These are phyloP conservation scores for Calonectria pseudoreteaudii DNA, from an alignment of 2,329 filamentous ascomycete genomes.

Conservation along the genomic window DNA sequence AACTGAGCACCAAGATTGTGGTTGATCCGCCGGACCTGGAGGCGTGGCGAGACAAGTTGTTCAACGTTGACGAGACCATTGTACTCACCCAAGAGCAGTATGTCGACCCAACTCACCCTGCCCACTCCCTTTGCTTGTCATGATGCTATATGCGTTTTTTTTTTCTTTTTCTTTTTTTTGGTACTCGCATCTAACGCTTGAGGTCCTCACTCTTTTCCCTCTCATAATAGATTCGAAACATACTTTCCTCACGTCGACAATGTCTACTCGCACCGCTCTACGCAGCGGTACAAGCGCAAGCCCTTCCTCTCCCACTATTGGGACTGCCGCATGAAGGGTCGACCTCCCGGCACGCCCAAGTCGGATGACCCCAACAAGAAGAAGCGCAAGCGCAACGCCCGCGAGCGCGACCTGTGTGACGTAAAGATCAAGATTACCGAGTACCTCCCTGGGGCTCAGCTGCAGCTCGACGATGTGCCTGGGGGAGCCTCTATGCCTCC, in stretches of 20 bases:
- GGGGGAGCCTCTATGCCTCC: background rate
- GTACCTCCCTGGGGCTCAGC: constrained; percentile 71
- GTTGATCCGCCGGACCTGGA: constrained; percentile 75
- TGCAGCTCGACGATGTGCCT: constrained; percentile 41
- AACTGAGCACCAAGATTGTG: constrained; percentile 68
- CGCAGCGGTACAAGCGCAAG: constrained; percentile 83
- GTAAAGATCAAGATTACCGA: constrained; percentile 90
- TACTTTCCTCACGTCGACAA: constrained; percentile 90
- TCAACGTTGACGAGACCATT: constrained; percentile 80
- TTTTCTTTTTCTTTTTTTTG: background rate
- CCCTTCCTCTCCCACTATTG: constrained; percentile 88
- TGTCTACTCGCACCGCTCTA: constrained; percentile 86
- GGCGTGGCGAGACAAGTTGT: constrained; percentile 78
- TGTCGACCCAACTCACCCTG: constrained; percentile 33
- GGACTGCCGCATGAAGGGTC: constrained; percentile 85
- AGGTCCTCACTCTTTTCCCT: background rate
- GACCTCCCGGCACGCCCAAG: constrained; percentile 82
- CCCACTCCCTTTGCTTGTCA: constrained; percentile 5
- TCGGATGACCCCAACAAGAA: constrained; percentile 85
- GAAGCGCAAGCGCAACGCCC: constrained; percentile 81
- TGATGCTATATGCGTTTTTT: background rate
- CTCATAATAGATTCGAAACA: constrained; percentile 72
- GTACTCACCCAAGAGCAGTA: constrained; percentile 81
- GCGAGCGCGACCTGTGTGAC: constrained; percentile 83
- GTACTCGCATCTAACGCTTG: background rate